Base-by-base conservation (phyloP, 345 rosid species). In the Salix viminalis region DNA sequence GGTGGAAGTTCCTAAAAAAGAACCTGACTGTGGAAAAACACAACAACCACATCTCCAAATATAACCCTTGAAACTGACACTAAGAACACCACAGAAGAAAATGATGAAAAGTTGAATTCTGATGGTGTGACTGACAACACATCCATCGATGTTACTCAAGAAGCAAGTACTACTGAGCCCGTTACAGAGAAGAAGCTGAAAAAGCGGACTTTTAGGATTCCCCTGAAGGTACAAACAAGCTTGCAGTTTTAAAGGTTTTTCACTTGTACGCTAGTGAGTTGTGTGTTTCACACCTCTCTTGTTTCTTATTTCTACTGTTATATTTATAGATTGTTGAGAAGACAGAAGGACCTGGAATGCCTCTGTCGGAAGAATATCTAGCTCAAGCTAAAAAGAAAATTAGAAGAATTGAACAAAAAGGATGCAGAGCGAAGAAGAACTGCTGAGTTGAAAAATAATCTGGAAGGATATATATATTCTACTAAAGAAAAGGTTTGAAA, bases 1-100 rank as follows among this genome's bases (percentile, higher is more conserved):
- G 99, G 95, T 94, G 72, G 98, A 96, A 75, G 96, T 96, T 74
- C 97, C 97, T 56, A 94, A 84, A 86, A 86, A 92, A 87, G 87
- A 94, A 87, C 69, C 77, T 86, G 70, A 89, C 91, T 4, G 16
- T 87, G 64, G 97, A 89, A 75, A 75, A 93, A 90, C 86, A 71
- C 89, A 71, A 86, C 92, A 32, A 81, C 86, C 74, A 60, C 94
- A 77, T 81, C 96, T 64, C 76, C 85, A 75, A 84, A 88, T 62
- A 73, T 81, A 70, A 81, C 97, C 67, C 75, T 81, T 79, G 92
- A 90, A 82, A 75, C 86, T 76, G 86, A 69, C 50, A 76, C 87
- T 30, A 81, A 88, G 37, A 85, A 81, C 75, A 76, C 79, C 56
- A 83, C 89, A 44, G 91, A 89, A 81, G 91, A 85, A 82, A 87